phyloP scores from a whole-genome alignment of 129 eudicot species.

The Lactuca saligna region DNA sequence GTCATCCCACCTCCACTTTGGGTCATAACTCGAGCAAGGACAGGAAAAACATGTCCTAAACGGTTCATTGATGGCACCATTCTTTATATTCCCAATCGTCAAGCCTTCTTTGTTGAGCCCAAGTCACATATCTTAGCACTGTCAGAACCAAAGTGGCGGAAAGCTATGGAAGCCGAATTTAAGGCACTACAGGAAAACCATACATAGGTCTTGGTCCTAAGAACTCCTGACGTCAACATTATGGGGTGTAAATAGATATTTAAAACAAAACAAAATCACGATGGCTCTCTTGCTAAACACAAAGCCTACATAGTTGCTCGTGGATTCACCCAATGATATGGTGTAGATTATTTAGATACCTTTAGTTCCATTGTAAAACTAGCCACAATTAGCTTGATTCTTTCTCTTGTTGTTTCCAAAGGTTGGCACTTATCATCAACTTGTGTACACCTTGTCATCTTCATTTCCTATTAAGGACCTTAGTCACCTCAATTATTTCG shows the following conservation, averaged over 20 bases:
- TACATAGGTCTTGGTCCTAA: not conserved
- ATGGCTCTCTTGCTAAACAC: not conserved
- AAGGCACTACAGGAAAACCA: not conserved
- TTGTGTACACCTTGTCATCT: too few species aligned
- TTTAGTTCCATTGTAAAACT: not conserved
- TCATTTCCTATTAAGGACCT: too few species aligned
- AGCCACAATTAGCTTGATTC: not conserved
- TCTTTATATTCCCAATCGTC: not conserved
- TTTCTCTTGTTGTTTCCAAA: not conserved
- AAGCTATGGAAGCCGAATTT: not conserved
- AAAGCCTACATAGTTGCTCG: not conserved
- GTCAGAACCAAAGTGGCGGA: not conserved
- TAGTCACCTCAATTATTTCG: too few species aligned
- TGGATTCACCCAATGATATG: not conserved
- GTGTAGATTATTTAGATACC: not conserved
- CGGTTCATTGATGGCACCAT: not conserved
- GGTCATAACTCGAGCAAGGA: too few species aligned
- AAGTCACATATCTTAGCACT: not conserved
- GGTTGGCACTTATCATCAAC: not conserved
- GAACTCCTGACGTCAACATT: not conserved
- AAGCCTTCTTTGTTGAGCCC: not conserved
- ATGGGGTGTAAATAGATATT: not conserved
- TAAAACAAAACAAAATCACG: not conserved
- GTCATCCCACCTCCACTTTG: too few species aligned
- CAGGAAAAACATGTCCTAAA: not conserved